phyloP scores from a whole-genome alignment of 2,329 filamentous ascomycete genomes.

The Diaporthe longicolla region DNA sequence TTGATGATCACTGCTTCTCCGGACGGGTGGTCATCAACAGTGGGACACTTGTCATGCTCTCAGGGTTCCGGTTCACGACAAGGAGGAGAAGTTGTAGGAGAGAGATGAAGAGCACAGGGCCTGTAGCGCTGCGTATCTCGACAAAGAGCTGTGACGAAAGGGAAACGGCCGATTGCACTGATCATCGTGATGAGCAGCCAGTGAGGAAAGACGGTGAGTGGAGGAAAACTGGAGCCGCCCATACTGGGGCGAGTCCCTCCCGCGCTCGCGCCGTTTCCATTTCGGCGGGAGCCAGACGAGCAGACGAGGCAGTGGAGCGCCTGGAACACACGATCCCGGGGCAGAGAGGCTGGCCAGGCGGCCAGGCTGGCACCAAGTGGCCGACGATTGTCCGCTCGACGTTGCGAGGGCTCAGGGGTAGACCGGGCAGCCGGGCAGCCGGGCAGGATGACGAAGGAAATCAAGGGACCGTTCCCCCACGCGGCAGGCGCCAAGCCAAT shows the following conservation, averaged over 20 bases:
- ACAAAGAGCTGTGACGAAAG: conserved; percentile 28
- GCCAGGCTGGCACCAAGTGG: conserved; percentile 23
- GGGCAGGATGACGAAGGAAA: conserved; percentile 35
- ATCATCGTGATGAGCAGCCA: conserved; percentile 37
- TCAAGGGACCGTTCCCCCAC: conserved; percentile 34
- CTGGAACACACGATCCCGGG: conserved; percentile 30
- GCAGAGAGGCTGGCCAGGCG: conserved; percentile 30
- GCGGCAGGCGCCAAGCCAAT: conserved; percentile 16
- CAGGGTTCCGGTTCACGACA: not conserved
- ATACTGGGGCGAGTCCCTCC: conserved; percentile 27
- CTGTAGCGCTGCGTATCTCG: conserved; percentile 20
- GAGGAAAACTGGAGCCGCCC: conserved; percentile 36
- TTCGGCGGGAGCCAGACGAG: conserved; percentile 31
- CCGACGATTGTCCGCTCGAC: conserved; percentile 40
- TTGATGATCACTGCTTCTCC: conserved; percentile 31
- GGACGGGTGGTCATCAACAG: not conserved
- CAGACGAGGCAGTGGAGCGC: conserved; percentile 26
- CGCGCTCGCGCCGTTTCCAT: conserved; percentile 36
- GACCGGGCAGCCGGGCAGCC: conserved; percentile 20
- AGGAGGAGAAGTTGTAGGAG: conserved; percentile 11
- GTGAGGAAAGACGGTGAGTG: conserved; percentile 41
- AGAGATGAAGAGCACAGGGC: conserved; percentile 8
- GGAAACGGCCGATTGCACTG: conserved; percentile 35
- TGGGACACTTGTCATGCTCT: conserved; percentile 20
- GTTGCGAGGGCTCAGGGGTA: conserved; percentile 38